A percentile compares a stretch with the other conserved stretches of the same genome.
These are phyloP conservation scores for Alternaria postmessia DNA, from an alignment of 2,329 filamentous ascomycete species.

Conservation along the genomic window DNA sequence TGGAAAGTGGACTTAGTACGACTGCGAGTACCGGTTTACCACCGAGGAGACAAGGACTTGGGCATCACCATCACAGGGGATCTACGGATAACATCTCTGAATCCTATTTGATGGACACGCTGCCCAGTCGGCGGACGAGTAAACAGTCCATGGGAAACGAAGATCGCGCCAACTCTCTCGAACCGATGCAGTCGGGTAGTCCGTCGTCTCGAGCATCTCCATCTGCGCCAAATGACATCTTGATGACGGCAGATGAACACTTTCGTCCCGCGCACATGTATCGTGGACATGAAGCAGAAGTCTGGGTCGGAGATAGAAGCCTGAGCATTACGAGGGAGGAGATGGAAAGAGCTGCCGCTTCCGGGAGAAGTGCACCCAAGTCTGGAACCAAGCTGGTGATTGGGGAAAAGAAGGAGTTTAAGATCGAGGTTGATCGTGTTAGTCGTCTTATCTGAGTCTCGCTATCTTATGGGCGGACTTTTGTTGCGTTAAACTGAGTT, in stretches of 20 bases:
- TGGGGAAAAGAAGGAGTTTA: constrained; percentile 42
- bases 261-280: constrained; percentile 35
- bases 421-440: constrained; percentile 36
- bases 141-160: constrained; percentile 8
- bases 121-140: constrained; percentile 13
- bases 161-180: neutral
- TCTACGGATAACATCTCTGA: constrained; percentile 16
- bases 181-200: neutral
- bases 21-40: neutral
- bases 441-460: constrained; percentile 18
- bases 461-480: neutral
- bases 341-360: constrained; percentile 5
- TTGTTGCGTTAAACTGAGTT: neutral
- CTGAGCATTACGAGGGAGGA: constrained; percentile 27
- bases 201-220: constrained; percentile 19
- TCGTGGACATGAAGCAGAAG: constrained; percentile 30
- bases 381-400: constrained; percentile 36
- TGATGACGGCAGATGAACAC: constrained; percentile 27
- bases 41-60: neutral
- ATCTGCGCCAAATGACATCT: neutral
- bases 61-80: neutral
- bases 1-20: neutral
- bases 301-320: constrained; percentile 32
- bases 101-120: constrained; percentile 25
- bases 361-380: constrained; percentile 1